Evolutionary conservation across 208 protist genomes (phyloP), one percentile per base, ranked within the genome.

Genomic region (Leptomonas pyrrhocoris): DNA sequence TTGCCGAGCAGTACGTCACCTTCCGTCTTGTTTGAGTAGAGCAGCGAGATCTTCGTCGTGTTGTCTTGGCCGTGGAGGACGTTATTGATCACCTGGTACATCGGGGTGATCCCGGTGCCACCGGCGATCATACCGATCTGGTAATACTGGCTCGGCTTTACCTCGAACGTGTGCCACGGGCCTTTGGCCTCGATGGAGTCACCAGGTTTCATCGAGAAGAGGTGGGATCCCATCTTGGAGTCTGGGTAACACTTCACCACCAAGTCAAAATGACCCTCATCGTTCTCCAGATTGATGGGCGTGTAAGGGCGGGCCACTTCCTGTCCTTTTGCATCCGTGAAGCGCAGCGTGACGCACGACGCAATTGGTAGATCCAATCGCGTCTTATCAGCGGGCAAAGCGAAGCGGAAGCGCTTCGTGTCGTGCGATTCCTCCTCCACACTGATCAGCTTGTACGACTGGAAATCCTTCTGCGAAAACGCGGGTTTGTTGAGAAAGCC

Each of bases 101-200:
- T 92, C n/a, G 95, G 92, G 23, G 93, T 94, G 83, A 98, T 88
- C 54, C 92, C 95, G 11, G 92, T 97, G 66, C 95, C 95, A 12
- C 83, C 83, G 23, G 89, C 88, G 51, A 97, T 80, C 89, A 97
- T 95, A 34, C 88, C 91, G 30, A 97, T 80, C 49, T 82, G 64
- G 25, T 77, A 76, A 62, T 88, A 95, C 79, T 92, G 78, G 48
- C 67, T 83, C 25, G 79, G 73, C 36, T 66, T 68, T 60, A 97
- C 86, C 4, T 85, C 74, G 63, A 96, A 84, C 38, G 90, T 89
- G 55, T 67, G 55, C 68, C 86, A 89, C 40, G 94, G 96, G 0
- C 94, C 94, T 63, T 88, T 85, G 23, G 83, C 84, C 56, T 94
- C 85, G 54, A 98, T 88, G 48, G 68, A 84, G 51, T 97, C 89